Conservation (phyloP, 495 filamentous ascomycete species). For the Aspergillus ellipticus region DNA sequence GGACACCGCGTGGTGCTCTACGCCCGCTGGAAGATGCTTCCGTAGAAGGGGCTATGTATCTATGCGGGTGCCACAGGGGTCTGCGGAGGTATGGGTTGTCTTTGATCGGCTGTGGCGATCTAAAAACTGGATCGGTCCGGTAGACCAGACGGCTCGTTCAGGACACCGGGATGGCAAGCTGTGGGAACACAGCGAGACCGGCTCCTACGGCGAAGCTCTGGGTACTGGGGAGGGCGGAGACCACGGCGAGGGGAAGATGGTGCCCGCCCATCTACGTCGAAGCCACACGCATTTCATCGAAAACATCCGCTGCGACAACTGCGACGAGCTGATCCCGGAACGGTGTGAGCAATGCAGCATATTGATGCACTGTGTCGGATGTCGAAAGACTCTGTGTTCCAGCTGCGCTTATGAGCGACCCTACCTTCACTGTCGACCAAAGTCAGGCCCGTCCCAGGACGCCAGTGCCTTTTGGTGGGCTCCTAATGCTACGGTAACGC, state of each 20-base stretch:
- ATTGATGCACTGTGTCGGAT: conserved; percentile 61
- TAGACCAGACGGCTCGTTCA: conserved; percentile 18
- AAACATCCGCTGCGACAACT: conserved; percentile 52
- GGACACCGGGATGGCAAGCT: conserved; percentile 44
- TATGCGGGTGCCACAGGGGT: conserved; percentile 49
- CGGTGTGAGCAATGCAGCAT: conserved; percentile 62
- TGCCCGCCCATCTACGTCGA: conserved; percentile 50
- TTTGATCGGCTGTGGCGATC: conserved; percentile 61
- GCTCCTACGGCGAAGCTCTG: conserved; percentile 53
- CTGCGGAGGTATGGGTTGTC: conserved; percentile 59
- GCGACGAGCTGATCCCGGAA: conserved; percentile 49
- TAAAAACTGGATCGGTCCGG: conserved; percentile 54
- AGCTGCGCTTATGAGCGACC: conserved; percentile 58
- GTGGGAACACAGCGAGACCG: conserved; percentile 57
- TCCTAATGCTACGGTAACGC: conserved; percentile 48
- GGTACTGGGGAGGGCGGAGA: conserved; percentile 42
- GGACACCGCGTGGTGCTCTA: conserved; percentile 62
- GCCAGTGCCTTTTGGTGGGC: conserved; percentile 54
- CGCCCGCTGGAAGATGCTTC: conserved; percentile 55
- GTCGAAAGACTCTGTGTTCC: conserved; percentile 58
- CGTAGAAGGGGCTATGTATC: conserved; percentile 55
- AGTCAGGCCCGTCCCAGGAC: conserved; percentile 11
- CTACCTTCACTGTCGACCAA: conserved; percentile 35
- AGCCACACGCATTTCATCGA: conserved; percentile 54
- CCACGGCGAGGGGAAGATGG: conserved; percentile 51